Evolutionary conservation across 2,329 filamentous ascomycete species (phyloP), one percentile per base, ranked within the genome.

Genomic region (Penicillium capsulatum): DNA sequence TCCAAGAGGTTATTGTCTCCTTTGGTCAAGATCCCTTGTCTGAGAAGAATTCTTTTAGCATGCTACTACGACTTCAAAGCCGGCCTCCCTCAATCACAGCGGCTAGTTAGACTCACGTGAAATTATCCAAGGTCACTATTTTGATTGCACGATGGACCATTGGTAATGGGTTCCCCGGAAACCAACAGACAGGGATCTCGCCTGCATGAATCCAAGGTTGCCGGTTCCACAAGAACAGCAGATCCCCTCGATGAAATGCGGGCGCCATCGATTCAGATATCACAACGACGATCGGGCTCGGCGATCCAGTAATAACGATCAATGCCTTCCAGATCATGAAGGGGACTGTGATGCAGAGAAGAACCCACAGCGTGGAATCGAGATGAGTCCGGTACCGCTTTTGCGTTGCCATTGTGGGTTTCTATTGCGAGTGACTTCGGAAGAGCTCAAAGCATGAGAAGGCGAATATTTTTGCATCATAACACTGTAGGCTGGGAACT

Each of bases 1-100:
- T 53, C 42, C 8, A 45, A 4, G 8, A 32, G 37, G 20, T 55
- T 55, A 19, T 57, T 57, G 30, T 54, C 54, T 2, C 54, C 51
- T 36, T 54, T 53, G 6, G 51, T 57, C 4, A 57, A 17, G 14
- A 53, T 48, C 3, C 43, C 11, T 38, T 55, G 53, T 27, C 53
- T 55, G n/a, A n/a, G n/a, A n/a, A 22, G 19, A 22, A 22, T 22
- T 22, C 19, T 22, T 22, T 22, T 22, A 22, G 19, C 19, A 5
- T 22, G 5, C 9, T 22, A 9, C 19, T 22, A 30, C 7, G 13
- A 17, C 17, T n/a, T n/a, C n/a, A n/a, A n/a, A n/a, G n/a, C n/a
- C n/a, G n/a, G n/a, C n/a, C n/a, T n/a, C n/a, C n/a, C n/a, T n/a
- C n/a, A n/a, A n/a, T n/a, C n/a, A 22, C 19, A 5, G 19, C 5